phyloP scores from a whole-genome alignment of 345 rosid species.

The Euphorbia lathyris region DNA sequence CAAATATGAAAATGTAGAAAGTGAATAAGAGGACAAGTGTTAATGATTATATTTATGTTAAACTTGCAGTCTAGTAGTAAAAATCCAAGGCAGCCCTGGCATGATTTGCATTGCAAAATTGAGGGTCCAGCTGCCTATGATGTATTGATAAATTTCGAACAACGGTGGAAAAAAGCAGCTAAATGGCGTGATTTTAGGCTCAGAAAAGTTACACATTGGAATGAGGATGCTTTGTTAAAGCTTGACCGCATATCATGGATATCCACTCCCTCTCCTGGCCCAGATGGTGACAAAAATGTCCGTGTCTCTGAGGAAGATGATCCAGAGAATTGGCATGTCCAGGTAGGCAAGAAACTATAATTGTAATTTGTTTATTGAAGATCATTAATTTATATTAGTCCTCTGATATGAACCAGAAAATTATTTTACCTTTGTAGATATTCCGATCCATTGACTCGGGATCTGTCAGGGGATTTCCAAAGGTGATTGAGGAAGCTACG shows the following conservation, averaged over 20 bases:
- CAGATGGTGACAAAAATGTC: conserved; percentile 35
- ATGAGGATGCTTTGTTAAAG: conserved; percentile 50
- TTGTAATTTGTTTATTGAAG: not conserved
- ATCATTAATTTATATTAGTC: not conserved
- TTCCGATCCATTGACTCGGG: conserved; percentile 82
- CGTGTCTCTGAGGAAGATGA: conserved; percentile 43
- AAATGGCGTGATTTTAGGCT: conserved; percentile 56
- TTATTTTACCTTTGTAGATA: conserved; percentile 31
- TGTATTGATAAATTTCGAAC: conserved; percentile 57
- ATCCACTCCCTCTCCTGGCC: conserved; percentile 43
- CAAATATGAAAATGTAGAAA: not conserved
- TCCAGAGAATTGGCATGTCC: conserved; percentile 68
- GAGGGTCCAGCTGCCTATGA: conserved; percentile 81
- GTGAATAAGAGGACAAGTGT: not conserved
- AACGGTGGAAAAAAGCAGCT: conserved; percentile 58
- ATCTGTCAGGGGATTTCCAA: conserved; percentile 66
- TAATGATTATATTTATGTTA: conserved; percentile 6
- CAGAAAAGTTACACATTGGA: conserved; percentile 45
- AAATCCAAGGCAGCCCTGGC: conserved; percentile 84
- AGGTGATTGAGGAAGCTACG: conserved; percentile 40
- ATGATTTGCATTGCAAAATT: conserved; percentile 67
- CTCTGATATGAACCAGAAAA: not conserved
- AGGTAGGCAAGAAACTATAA: conserved; percentile 32
- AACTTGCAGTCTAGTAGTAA: conserved; percentile 34
- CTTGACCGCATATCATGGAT: conserved; percentile 61